Conservation (phyloP, 768 basidiomycete species). For the Hericium coralloides region DNA sequence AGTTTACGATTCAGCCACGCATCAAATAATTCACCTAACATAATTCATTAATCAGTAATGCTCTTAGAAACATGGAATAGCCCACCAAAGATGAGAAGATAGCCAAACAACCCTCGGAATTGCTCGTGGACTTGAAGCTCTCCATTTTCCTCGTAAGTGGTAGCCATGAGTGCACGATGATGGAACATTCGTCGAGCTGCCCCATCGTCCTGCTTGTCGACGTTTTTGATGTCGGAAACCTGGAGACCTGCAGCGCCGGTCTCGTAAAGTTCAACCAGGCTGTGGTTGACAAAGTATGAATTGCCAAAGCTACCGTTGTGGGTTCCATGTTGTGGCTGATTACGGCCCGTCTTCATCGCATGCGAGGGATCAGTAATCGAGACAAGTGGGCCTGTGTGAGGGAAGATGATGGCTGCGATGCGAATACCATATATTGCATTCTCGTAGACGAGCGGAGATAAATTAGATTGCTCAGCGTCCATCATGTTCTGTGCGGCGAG, state of each 20-base stretch:
- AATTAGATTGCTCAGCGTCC: constrained; percentile 6
- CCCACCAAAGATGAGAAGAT: too few relatives aligned
- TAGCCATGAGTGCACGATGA: constrained; percentile 13
- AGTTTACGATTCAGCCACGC: too few relatives aligned
- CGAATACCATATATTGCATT: constrained; percentile 17
- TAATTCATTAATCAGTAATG: background rate
- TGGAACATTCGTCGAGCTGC: constrained; percentile 20
- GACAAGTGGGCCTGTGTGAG: constrained; percentile 14
- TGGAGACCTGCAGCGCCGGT: constrained; percentile 10
- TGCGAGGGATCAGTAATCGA: constrained; percentile 15
- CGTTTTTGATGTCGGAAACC: constrained; percentile 15
- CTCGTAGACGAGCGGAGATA: constrained; percentile 12
- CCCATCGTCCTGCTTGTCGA: constrained; percentile 24
- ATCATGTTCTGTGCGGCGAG: constrained; percentile 17
- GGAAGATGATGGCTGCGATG: constrained; percentile 13
- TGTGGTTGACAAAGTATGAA: background rate
- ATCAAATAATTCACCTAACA: too few relatives aligned
- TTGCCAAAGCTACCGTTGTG: background rate
- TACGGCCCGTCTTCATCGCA: constrained; percentile 18
- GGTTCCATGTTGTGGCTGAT: constrained; percentile 13
- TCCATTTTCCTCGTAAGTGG: background rate
- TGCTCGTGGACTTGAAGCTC: too few relatives aligned
- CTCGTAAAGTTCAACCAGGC: background rate
- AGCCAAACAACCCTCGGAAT: too few relatives aligned
- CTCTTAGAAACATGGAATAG: background rate